These are phyloP conservation scores for Chlorencoelia australis DNA, from an alignment of 2,329 filamentous ascomycete genomes.

Conservation along the genomic window DNA sequence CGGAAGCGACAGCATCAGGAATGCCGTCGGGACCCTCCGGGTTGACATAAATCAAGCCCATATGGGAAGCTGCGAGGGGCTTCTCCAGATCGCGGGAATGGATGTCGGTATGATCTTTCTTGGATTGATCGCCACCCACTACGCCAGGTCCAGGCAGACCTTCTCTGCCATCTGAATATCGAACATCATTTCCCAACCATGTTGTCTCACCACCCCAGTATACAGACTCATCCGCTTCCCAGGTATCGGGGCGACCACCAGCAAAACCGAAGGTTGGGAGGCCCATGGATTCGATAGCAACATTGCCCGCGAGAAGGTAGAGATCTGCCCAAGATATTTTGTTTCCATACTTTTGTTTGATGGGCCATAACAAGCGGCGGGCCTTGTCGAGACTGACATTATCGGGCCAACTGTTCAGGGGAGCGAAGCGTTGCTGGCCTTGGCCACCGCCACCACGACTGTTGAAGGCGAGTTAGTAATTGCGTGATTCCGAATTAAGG, in stretches of 20 bases:
- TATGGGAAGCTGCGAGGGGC: constrained; percentile 58
- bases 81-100: constrained; percentile 56
- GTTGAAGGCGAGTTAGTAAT: no score
- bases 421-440: constrained; percentile 71
- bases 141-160: constrained; percentile 29
- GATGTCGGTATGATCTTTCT: constrained; percentile 37
- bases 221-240: constrained; percentile 64
- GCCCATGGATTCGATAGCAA: constrained; percentile 68
- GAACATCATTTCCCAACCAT: constrained; percentile 67
- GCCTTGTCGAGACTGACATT: constrained; percentile 73
- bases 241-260: constrained; percentile 61
- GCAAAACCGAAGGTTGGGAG: constrained; percentile 66
- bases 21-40: constrained; percentile 66
- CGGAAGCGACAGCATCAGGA: constrained; percentile 59
- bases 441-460: constrained; percentile 64
- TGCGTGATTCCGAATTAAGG: no score
- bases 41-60: constrained; percentile 77
- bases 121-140: constrained; percentile 32
- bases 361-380: constrained; percentile 66
- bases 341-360: constrained; percentile 78
- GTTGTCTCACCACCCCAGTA: constrained; percentile 70
- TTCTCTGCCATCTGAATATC: constrained; percentile 37
- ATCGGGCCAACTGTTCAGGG: constrained; percentile 75
- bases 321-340: constrained; percentile 77
- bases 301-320: constrained; percentile 61